Base-by-base conservation (phyloP, 23 red algal species). In the Pyropia yezoensis region DNA sequence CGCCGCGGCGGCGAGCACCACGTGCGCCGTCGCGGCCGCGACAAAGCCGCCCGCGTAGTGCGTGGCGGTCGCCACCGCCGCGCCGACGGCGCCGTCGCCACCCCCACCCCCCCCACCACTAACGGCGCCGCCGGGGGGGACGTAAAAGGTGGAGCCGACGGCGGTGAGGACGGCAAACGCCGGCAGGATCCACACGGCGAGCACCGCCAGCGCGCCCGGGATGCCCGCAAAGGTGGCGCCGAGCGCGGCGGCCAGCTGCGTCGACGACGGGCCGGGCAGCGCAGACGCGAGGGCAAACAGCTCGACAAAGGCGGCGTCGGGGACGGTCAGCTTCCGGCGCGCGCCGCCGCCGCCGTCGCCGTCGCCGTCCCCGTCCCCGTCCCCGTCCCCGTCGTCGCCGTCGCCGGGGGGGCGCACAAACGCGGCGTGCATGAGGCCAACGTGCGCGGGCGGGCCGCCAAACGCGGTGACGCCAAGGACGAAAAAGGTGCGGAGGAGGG, bases 401-500 rank as follows among this genome's bases (percentile, higher is more conserved):
- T 18, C 52, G 2, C 6, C 25, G 26, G 67, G 24, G 39, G 7
- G 18, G 14, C 49, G 33, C 32, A 89, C 85, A 22, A 80, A 80
- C 56, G 28, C 64, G 14, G 73, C 33, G 17, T 80, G 74, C 19
- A 80, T 49, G 34, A 89, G 74, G 22, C 75, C 75, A 14, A 89
- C 60, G 52, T 89, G 85, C 1, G 85, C 85, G 50, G 65, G 61
- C 32, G 85, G 85, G n/a, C 85, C 85, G 63, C 85, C 85, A 52
- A 89, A 89, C 3, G 85, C 74, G 18, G 73, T 52, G 15, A 74
- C 26, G 24, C 66, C 61, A 12, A 89, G 56, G 16, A 75, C 57
- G 53, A 72, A 63, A 30, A 88, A 78, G 57, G 72, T 16, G 61
- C 47, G 8, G 26, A 83, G 56, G 50, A 83, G 73, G 14, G 18